Percentiles rank a stretch among this genome's conserved stretches.
These are phyloP conservation scores for Dysphania ambrosioides DNA, from an alignment of 148 eudicot species.

Conservation along the genomic window DNA sequence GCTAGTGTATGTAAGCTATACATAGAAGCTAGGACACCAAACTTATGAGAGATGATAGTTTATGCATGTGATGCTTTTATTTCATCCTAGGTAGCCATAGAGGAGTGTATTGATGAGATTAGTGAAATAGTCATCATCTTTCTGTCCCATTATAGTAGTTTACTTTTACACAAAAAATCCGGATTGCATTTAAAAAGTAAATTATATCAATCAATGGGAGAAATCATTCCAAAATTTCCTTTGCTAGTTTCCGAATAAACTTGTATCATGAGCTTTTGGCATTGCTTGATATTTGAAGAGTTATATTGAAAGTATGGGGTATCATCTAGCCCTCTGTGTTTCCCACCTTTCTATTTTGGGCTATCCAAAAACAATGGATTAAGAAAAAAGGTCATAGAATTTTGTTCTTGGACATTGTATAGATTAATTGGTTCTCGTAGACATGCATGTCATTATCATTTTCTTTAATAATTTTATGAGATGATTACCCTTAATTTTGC, in stretches of 20 bases:
- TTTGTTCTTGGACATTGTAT: too few species aligned
- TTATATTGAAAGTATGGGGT: neutral
- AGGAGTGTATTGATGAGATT: neutral
- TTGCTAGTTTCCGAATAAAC: neutral
- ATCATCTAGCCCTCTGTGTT: too few species aligned
- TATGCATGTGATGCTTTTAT: slow-evolving; percentile 3
- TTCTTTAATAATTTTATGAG: too few species aligned
- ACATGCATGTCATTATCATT: too few species aligned
- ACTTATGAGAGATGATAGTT: neutral
- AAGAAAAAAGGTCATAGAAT: too few species aligned
- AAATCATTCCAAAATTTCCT: neutral
- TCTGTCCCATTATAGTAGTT: neutral
- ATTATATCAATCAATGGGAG: neutral
- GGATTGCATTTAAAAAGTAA: neutral
- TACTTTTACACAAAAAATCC: neutral
- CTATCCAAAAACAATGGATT: too few species aligned
- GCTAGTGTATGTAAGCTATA: neutral
- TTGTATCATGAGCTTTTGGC: neutral
- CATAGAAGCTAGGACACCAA: neutral
- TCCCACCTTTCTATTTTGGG: too few species aligned
- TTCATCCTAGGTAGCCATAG: neutral
- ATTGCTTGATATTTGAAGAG: neutral
- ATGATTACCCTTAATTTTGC: too few species aligned
- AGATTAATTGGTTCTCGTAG: too few species aligned
- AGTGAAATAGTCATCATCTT: neutral